Evolutionary conservation across 2,329 filamentous ascomycete species (phyloP), one percentile per base, ranked within the genome.

Genomic region (Clonostachys sp.): DNA sequence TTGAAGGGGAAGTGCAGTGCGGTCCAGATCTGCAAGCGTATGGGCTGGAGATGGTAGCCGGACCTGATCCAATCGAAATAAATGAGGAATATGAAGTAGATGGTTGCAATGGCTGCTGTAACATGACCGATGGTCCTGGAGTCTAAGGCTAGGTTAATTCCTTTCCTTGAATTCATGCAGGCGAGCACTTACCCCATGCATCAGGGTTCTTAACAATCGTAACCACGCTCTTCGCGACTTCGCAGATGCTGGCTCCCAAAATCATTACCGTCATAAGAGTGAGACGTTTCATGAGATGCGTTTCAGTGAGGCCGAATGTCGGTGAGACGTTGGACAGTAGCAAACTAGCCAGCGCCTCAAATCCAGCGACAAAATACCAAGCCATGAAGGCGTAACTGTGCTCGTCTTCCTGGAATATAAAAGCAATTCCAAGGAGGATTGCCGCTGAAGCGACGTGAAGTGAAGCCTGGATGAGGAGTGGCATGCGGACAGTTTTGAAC

Each of bases 41-140:
- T 67, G 61, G 71, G 49, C 62, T 79, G 61, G 70, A 74, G 78
- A 34, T 83, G 73, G 24, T 30, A 30, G 49, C 81, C 74, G 44
- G 80, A 80, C 57, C 84, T 83, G 61, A 84, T 80, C 78, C 80
- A 86, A 53, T 86, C 72, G 46, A 86, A 75, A 49, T 75, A 74
- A 39, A 72, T 56, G 46, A 74, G 64, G 55, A 73, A 75, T 43
- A 75, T 60, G 39, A 70, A 64, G 54, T 74, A 74, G 20, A 73
- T 65, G 13, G 68, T 67, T 6, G 67, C 61, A 0, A 64, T 57
- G 2, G 66, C 64, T 1, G 70, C 61, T 0, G 64, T 63, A 12
- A 74, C 61, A 18, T 69, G 61, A 5, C 70, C 71, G 16, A 73
- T 70, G 3, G 66, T 69, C 6, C 55, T 53, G 1, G 62, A 40